phyloP scores from a whole-genome alignment of 768 basidiomycete species.

The Pulveroboletus ravenelii region DNA sequence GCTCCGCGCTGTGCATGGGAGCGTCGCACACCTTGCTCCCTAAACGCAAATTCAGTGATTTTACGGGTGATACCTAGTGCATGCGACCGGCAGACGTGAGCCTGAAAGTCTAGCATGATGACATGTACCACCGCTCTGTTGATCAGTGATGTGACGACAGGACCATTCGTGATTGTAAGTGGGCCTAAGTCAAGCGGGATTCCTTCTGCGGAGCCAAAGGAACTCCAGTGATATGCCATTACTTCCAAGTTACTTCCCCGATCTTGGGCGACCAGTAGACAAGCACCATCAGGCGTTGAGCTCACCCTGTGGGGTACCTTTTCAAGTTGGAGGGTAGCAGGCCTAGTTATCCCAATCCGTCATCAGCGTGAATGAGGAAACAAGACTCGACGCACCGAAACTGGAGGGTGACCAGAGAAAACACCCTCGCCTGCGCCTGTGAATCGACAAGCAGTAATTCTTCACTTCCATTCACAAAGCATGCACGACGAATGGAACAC shows the following conservation, averaged over 20 bases:
- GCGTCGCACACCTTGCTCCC: conserved; percentile 34
- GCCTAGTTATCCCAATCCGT: conserved; percentile 32
- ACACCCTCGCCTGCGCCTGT: conserved; percentile 41
- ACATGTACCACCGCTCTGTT: conserved; percentile 40
- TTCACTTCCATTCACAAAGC: conserved; percentile 48
- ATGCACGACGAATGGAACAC: conserved; percentile 28
- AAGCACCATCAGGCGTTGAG: conserved; percentile 19
- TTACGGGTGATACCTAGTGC: conserved; percentile 52
- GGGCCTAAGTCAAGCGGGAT: conserved; percentile 34
- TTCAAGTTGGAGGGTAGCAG: too few relatives aligned
- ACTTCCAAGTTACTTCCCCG: too few relatives aligned
- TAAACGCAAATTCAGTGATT: conserved; percentile 55
- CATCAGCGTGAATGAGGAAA: too few relatives aligned
- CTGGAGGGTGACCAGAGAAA: conserved; percentile 49
- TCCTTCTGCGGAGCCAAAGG: conserved; percentile 51
- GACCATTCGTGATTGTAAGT: too few relatives aligned
- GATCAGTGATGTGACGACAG: conserved; percentile 44
- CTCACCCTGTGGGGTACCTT: too few relatives aligned
- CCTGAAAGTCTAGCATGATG: conserved; percentile 35
- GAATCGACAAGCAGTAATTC: conserved; percentile 51
- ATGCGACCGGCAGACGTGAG: conserved; percentile 37
- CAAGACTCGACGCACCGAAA: conserved; percentile 39
- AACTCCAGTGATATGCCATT: conserved; percentile 50
- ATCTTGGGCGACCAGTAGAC: too few relatives aligned
- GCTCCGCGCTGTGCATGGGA: too few relatives aligned